A percentile compares a stretch with the other conserved stretches of the same genome.
Evolutionary conservation across 345 rosid genomes (phyloP).

Genomic region (Brassica rapa): DNA sequence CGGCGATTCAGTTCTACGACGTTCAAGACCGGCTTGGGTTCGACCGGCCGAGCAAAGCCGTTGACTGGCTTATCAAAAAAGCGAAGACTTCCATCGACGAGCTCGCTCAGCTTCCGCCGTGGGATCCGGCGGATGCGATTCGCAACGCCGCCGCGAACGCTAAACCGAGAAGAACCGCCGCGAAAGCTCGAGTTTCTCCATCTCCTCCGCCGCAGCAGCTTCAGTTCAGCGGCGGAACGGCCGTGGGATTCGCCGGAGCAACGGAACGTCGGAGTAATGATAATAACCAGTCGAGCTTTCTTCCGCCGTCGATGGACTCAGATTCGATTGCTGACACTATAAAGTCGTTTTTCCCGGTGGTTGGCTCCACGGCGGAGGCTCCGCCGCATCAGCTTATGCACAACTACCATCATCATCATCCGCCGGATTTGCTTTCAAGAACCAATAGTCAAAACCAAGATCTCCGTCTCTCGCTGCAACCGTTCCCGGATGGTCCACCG

Average conservation of each 20-base stretch:
- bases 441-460: constrained; percentile 86
- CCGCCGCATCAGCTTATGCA: constrained; percentile 44
- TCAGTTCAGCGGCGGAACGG: constrained; percentile 30
- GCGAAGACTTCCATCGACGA: constrained; percentile 87
- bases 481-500: constrained; percentile 73
- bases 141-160: constrained; percentile 40
- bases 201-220: constrained; percentile 31
- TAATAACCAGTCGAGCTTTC: constrained; percentile 52
- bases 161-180: constrained; percentile 28
- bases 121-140: constrained; percentile 57
- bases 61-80: constrained; percentile 95
- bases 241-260: constrained; percentile 30
- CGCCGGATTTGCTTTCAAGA: constrained; percentile 82
- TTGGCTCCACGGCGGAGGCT: constrained; percentile 48
- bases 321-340: constrained; percentile 93
- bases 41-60: constrained; percentile 96
- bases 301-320: constrained; percentile 73
- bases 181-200: constrained; percentile 13
- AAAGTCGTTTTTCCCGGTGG: constrained; percentile 83
- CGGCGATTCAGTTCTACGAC: constrained; percentile 95
- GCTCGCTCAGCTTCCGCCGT: constrained; percentile 85
- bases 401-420: constrained; percentile 35
- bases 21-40: constrained; percentile 95
- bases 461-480: constrained; percentile 87
- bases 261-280: background rate